phyloP scores from a whole-genome alignment of 768 basidiomycete genomes.

The Rhodotorula toruloides region DNA sequence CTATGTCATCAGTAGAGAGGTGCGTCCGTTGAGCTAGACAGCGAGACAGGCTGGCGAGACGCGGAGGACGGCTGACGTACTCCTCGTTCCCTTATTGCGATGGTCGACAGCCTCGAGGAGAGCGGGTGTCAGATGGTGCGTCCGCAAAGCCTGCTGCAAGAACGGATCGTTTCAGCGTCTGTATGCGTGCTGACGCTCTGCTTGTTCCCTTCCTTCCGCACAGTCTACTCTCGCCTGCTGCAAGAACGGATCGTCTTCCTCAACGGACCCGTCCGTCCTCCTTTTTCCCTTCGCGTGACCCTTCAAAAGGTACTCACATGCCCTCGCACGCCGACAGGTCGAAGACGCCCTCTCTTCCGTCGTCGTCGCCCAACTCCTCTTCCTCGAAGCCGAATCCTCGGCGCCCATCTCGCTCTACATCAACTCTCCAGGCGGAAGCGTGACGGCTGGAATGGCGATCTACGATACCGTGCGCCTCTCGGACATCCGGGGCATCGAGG shows the following conservation, averaged over 20 bases:
- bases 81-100: neutral
- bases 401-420: conserved; percentile 96
- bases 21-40: no score
- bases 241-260: conserved; percentile 94
- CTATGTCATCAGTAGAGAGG: conserved; percentile 24
- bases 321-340: conserved; percentile 55
- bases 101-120: conserved; percentile 20
- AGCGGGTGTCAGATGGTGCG: conserved; percentile 32
- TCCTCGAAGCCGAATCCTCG: conserved; percentile 87
- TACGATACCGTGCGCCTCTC: conserved; percentile 77
- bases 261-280: conserved; percentile 66
- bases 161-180: no score
- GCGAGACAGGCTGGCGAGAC: no score
- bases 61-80: no score
- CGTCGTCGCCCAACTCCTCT: conserved; percentile 84
- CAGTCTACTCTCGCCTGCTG: conserved; percentile 78
- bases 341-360: conserved; percentile 82
- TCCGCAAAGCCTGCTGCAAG: neutral
- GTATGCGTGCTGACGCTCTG: neutral
- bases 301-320: neutral
- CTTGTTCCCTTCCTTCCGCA: neutral
- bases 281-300: no score
- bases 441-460: conserved; percentile 91
- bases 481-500: neutral
- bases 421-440: conserved; percentile 92